Percentiles rank a stretch among this genome's conserved stretches.
phyloP scores from a whole-genome alignment of 2,329 filamentous ascomycete species.

The Corinectria fuckeliana region DNA sequence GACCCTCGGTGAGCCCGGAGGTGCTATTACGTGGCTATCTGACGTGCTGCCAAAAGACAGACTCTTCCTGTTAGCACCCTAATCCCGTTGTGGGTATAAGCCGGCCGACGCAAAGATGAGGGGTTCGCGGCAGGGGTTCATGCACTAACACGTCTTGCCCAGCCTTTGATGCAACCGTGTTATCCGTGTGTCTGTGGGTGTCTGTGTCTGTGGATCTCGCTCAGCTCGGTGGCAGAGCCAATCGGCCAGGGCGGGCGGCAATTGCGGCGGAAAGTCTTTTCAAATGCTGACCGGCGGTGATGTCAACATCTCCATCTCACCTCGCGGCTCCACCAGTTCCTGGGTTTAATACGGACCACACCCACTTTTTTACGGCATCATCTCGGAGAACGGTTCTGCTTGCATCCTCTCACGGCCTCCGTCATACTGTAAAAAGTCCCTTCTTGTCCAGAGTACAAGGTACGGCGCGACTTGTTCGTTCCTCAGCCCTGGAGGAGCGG shows the following conservation, averaged over 20 bases:
- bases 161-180: not conserved
- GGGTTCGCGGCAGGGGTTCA: not conserved
- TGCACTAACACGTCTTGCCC: not conserved
- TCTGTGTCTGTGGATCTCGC: not conserved
- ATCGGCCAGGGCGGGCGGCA: not conserved
- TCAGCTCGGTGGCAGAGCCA: not conserved
- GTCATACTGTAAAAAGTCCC: not conserved
- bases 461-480: too few relatives aligned
- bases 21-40: not conserved
- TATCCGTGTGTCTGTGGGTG: not conserved
- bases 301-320: not conserved
- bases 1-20: not conserved
- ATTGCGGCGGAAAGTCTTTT: not conserved
- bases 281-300: not conserved
- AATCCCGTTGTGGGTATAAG: not conserved
- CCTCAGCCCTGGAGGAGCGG: too few relatives aligned
- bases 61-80: not conserved
- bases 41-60: not conserved
- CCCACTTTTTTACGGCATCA: conserved; percentile 5
- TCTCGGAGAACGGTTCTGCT: not conserved
- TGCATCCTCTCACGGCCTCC: not conserved
- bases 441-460: too few relatives aligned
- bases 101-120: not conserved
- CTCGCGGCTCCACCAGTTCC: not conserved
- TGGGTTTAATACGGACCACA: not conserved